Evolutionary conservation across 148 eudicot species (phyloP).

Genomic region (Camellia granthamiana): DNA sequence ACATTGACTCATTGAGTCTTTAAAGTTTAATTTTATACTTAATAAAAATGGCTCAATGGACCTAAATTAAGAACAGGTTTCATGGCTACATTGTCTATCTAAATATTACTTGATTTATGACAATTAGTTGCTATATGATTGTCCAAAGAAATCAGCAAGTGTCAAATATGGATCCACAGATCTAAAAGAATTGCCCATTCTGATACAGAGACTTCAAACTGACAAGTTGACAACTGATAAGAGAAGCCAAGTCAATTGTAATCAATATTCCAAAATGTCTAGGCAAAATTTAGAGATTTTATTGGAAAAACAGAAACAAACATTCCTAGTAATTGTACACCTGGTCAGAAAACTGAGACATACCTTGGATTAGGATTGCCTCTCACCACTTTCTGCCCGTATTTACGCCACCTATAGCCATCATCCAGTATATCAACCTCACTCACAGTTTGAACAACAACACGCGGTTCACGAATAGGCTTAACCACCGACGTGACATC

Average conservation of each 20-base stretch:
- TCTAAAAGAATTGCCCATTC: neutral
- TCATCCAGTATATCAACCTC: slow-evolving; percentile 96
- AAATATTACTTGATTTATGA: neutral
- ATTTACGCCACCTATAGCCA: slow-evolving; percentile 95
- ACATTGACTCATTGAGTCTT: neutral
- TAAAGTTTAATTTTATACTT: neutral
- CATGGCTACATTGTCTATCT: neutral
- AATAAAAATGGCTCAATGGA: neutral
- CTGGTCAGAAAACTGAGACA: slow-evolving; percentile 15
- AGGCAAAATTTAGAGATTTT: neutral
- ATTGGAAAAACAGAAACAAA: neutral
- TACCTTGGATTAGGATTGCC: slow-evolving; percentile 98
- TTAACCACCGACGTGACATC: slow-evolving; percentile 83
- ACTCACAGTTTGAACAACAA: slow-evolving; percentile 87
- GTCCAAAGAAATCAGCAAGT: neutral
- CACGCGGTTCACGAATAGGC: slow-evolving; percentile 96
- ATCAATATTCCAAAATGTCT: neutral
- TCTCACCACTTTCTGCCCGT: slow-evolving; percentile 95
- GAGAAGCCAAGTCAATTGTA: neutral
- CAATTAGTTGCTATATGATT: neutral
- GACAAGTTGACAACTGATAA: neutral
- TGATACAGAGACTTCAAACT: neutral
- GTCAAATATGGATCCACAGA: neutral
- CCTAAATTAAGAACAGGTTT: neutral
- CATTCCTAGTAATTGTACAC: slow-evolving; percentile 15